Conservation (phyloP, 495 filamentous ascomycete genomes). For the Cladorrhinum samala region DNA sequence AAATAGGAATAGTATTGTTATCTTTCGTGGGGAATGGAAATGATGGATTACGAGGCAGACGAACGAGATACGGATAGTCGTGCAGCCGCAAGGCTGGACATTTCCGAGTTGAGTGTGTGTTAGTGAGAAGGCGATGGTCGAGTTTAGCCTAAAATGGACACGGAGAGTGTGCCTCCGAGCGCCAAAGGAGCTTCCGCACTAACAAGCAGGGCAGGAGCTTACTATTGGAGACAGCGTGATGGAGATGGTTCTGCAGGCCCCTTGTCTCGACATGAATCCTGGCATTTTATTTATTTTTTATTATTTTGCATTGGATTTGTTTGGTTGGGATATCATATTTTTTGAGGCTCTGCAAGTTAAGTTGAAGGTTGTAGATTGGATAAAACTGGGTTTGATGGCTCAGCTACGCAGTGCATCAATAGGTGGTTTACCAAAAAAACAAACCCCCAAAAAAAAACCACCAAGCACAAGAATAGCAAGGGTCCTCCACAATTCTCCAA, state of each 20-base stretch:
- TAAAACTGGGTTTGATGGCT: too few species aligned
- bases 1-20: too few species aligned
- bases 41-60: background rate
- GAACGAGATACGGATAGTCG: background rate
- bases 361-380: too few species aligned
- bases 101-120: background rate
- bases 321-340: too few species aligned
- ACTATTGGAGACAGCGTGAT: background rate
- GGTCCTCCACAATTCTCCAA: background rate
- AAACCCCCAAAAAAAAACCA: background rate
- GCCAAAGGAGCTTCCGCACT: conserved; percentile 13
- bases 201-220: conserved; percentile 4
- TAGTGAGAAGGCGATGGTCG: conserved; percentile 5
- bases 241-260: background rate
- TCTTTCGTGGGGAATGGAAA: too few species aligned
- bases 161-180: conserved; percentile 29
- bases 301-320: too few species aligned
- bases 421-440: too few species aligned
- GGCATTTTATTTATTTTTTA: background rate
- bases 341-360: too few species aligned
- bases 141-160: conserved; percentile 29
- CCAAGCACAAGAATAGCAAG: background rate
- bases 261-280: background rate
- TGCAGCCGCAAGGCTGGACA: background rate
- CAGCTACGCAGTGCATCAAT: too few species aligned